Evolutionary conservation across 106 monocot species (phyloP), one percentile per base, ranked within the genome.

Genomic region (Agapanthus africanus): DNA sequence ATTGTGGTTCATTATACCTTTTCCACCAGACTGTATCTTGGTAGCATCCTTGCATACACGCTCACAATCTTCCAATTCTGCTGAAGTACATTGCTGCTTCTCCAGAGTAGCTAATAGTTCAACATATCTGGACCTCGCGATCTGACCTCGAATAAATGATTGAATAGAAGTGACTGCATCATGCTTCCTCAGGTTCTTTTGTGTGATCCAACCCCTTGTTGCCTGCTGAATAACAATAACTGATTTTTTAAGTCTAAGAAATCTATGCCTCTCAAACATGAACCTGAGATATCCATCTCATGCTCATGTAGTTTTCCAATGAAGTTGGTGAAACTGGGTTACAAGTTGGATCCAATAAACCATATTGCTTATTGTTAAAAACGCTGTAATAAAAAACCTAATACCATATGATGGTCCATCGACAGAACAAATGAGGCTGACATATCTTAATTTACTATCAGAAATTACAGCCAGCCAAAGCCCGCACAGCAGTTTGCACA

Each of bases 181-280:
- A 1, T 26, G 18, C 28, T 32, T 40, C 7, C 3, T 49, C 6
- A 60, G 63, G 18, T 70, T 54, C 30, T 51, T 77, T 38, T 18
- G 18, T 70, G 4, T 15, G 3, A 83, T 71, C 83, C 83, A 77
- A 42, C 28, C 33, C 66, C 80, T 70, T 26, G 71, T 51, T 51
- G 77, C 70, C 28, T 59, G 63, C 65, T 87, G 87, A 65, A 87
- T 82, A 25, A 77, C 31, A 40, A 63, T 13, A 10, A 61, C 77
- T 56, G 79, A 70, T 65, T 67, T 77, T 51, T 59, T 74, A 28
- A 65, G 63, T 44, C 36, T 71, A 13, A 73, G 4, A 78, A 83
- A 87, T 30, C n/a, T 64, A 59, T 80, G 74, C 40, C 83, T 87
- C 44, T 87, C 87, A 18, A 49, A 76, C 63, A 87, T 70, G 56